Evolutionary conservation across 495 filamentous ascomycete species (phyloP).

Genomic region (Evernia prunastri): DNA sequence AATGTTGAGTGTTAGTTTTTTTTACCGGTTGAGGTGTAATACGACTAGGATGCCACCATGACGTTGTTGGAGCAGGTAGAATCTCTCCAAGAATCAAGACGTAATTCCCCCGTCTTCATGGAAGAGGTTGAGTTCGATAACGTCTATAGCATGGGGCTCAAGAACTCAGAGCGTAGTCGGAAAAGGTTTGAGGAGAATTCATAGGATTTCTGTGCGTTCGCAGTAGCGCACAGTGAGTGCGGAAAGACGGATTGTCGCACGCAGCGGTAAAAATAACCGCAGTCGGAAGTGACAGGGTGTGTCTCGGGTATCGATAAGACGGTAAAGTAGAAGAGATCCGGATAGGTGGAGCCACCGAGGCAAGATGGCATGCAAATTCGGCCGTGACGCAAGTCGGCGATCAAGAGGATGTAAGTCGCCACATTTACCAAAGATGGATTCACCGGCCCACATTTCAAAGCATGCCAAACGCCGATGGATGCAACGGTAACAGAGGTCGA

Average conservation of each 20-base stretch:
- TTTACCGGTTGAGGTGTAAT: neutral
- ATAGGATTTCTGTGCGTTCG: neutral
- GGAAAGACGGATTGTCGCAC: slow-evolving; percentile 1
- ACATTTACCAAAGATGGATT: slow-evolving; percentile 7
- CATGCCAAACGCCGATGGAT: slow-evolving; percentile 16
- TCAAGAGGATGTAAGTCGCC: neutral
- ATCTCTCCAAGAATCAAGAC: neutral
- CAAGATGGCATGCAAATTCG: slow-evolving; percentile 9
- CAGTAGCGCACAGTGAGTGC: neutral
- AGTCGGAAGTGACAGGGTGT: slow-evolving; percentile 5
- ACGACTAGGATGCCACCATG: neutral
- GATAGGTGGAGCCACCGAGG: slow-evolving; percentile 15
- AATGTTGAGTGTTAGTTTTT: neutral
- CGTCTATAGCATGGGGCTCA: neutral
- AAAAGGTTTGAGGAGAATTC: neutral
- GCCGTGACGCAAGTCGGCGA: slow-evolving; percentile 9
- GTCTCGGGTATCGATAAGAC: slow-evolving; percentile 13
- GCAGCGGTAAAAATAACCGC: slow-evolving; percentile 8
- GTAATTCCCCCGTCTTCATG: neutral
- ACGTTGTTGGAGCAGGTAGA: neutral
- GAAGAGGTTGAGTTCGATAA: neutral
- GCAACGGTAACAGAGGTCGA: slow-evolving; percentile 6
- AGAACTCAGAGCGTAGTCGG: neutral
- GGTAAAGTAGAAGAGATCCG: slow-evolving; percentile 10
- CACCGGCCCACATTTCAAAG: neutral